A percentile compares a stretch with the other conserved stretches of the same genome.
phyloP scores from a whole-genome alignment of 805 yeast genomes.

The Candida saitoana region DNA sequence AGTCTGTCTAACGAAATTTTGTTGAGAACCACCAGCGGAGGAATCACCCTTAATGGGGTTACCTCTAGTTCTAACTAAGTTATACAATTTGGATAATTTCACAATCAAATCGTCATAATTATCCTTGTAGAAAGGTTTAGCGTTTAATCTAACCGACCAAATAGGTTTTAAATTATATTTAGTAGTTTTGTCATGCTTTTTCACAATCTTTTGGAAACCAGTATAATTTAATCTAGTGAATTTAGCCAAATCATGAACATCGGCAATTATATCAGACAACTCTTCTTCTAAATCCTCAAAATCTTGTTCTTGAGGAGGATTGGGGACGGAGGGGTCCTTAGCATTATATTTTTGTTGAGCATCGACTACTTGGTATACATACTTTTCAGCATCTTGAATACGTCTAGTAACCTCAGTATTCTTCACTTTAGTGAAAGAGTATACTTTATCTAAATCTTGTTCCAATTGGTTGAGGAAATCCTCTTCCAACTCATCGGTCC shows the following conservation, averaged over 20 bases:
- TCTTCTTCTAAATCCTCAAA: conserved; percentile 42
- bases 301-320: conserved; percentile 39
- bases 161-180: conserved; percentile 72
- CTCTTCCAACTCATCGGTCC: conserved; percentile 82
- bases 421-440: conserved; percentile 84
- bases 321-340: conserved; percentile 19
- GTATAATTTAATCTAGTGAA: conserved; percentile 91
- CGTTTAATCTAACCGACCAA: conserved; percentile 85
- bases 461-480: conserved; percentile 73
- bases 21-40: conserved; percentile 97
- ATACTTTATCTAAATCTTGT: conserved; percentile 86
- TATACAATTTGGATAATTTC: conserved; percentile 82
- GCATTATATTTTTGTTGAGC: conserved; percentile 25
- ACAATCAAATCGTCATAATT: conserved; percentile 88
- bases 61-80: conserved; percentile 92
- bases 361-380: conserved; percentile 63
- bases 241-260: conserved; percentile 94
- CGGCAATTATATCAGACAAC: conserved; percentile 79
- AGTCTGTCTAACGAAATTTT: conserved; percentile 96
- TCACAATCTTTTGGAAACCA: conserved; percentile 93
- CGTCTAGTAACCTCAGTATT: conserved; percentile 81
- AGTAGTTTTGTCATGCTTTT: conserved; percentile 93
- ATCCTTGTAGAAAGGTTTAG: conserved; percentile 95
- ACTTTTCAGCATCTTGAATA: conserved; percentile 73
- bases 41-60: conserved; percentile 94